Conservation (phyloP, 257 asterid species). For the Primulina huaijiensis region DNA sequence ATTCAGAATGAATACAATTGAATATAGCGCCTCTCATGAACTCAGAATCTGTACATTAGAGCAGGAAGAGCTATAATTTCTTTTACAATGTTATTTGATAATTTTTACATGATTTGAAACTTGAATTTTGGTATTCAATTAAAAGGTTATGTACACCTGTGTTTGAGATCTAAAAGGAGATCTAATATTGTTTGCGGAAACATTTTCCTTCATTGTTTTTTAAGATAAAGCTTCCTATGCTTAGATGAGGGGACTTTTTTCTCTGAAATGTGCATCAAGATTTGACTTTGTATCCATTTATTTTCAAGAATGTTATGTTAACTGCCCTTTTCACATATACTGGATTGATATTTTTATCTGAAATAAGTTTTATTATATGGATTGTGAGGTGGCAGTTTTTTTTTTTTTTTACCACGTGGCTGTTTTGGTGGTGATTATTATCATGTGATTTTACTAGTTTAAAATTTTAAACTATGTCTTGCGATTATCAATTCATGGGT, state of each 20-base stretch:
- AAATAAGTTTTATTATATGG: neutral
- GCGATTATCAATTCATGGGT: neutral
- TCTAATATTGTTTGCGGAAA: conserved; percentile 1
- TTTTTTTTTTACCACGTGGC: too few relatives aligned
- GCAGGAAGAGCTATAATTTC: neutral
- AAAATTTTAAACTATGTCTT: neutral
- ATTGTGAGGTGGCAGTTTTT: neutral
- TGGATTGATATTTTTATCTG: neutral
- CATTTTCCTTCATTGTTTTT: neutral
- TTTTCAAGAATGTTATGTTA: neutral
- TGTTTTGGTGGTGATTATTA: neutral
- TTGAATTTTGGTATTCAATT: neutral
- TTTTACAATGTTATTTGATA: neutral
- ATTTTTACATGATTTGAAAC: neutral
- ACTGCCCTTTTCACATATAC: neutral
- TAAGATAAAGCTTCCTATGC: neutral
- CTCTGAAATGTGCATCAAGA: neutral
- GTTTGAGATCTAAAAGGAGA: conserved; percentile 13
- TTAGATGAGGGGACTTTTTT: neutral
- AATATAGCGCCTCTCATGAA: too few relatives aligned
- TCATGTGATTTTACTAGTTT: neutral
- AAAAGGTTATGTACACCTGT: conserved; percentile 1
- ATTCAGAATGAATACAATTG: conserved; percentile 2
- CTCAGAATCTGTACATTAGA: conserved; percentile 13
- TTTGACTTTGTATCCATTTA: neutral